These are phyloP conservation scores for Eucalyptus grandis DNA, from an alignment of 345 rosid genomes.

Conservation along the genomic window DNA sequence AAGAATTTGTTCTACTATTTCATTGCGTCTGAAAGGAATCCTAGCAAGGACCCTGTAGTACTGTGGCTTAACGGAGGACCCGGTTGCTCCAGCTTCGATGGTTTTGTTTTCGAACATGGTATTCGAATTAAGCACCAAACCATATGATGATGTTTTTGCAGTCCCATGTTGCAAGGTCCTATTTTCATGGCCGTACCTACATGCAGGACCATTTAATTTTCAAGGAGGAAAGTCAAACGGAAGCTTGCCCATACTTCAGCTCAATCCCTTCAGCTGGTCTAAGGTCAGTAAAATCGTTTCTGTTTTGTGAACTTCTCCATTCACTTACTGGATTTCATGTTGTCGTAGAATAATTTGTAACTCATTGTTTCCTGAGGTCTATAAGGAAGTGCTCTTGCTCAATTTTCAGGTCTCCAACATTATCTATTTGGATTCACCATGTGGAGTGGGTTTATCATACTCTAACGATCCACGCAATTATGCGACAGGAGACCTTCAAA, in stretches of 20 bases:
- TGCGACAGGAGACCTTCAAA: constrained; percentile 19
- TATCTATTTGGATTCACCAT: constrained; percentile 52
- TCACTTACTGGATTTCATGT: neutral
- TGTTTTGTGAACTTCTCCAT: neutral
- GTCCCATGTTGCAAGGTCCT: neutral
- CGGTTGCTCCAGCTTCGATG: constrained; percentile 19
- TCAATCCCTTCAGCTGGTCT: constrained; percentile 21
- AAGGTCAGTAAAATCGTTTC: neutral
- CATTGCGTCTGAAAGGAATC: constrained; percentile 7
- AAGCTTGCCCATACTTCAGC: constrained; percentile 2
- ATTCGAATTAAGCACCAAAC: neutral
- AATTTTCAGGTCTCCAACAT: constrained; percentile 36
- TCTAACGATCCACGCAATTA: constrained; percentile 7
- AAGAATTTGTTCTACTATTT: constrained; percentile 31
- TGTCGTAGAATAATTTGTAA: neutral
- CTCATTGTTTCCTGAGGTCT: neutral
- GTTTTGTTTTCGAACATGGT: constrained; percentile 28
- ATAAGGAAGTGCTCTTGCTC: neutral
- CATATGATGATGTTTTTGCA: neutral
- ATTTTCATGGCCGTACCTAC: neutral
- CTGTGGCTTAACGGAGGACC: constrained; percentile 34
- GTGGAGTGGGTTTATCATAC: constrained; percentile 56
- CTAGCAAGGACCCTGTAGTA: constrained; percentile 13
- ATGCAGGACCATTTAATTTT: constrained; percentile 14
- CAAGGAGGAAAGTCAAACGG: constrained; percentile 1